Percentiles rank a stretch among this genome's conserved stretches.
These are phyloP conservation scores for Cinnamomum chago DNA, from an alignment of 164 flowering plant species.

Conservation along the genomic window DNA sequence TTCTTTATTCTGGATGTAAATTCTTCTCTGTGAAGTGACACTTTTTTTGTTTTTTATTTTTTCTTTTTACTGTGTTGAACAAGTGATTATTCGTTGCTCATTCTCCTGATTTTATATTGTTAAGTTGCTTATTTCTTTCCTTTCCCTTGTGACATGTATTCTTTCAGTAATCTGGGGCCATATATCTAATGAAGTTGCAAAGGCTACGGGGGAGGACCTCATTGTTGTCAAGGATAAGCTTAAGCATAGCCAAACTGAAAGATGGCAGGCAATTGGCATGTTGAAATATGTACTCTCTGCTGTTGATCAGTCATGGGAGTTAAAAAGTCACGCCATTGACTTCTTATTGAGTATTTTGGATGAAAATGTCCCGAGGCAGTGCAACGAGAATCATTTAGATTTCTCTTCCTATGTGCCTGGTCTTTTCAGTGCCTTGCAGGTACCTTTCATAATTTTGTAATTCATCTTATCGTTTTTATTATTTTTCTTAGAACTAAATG, in stretches of 20 bases:
- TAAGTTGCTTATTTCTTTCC: not conserved
- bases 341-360: conserved; percentile 54
- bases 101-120: not conserved
- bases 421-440: conserved; percentile 68
- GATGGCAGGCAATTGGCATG: conserved; percentile 80
- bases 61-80: not conserved
- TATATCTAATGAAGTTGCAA: conserved; percentile 47
- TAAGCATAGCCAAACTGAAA: conserved; percentile 38
- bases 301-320: conserved; percentile 48
- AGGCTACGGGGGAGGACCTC: conserved; percentile 51
- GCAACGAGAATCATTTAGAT: conserved; percentile 30
- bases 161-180: conserved; percentile 74
- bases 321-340: conserved; percentile 55
- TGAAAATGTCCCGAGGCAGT: conserved; percentile 20
- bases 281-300: conserved; percentile 49
- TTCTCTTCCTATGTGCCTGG: conserved; percentile 42
- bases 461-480: not conserved
- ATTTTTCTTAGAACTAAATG: not conserved
- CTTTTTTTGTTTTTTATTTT: no score
- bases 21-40: not conserved
- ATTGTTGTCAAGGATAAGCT: conserved; percentile 42
- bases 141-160: conserved; percentile 10
- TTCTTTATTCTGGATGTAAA: not conserved
- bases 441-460: conserved; percentile 18
- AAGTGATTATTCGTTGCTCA: not conserved